These are phyloP conservation scores for Scytalidium sp. DNA, from an alignment of 2,329 filamentous ascomycete species.

Conservation along the genomic window DNA sequence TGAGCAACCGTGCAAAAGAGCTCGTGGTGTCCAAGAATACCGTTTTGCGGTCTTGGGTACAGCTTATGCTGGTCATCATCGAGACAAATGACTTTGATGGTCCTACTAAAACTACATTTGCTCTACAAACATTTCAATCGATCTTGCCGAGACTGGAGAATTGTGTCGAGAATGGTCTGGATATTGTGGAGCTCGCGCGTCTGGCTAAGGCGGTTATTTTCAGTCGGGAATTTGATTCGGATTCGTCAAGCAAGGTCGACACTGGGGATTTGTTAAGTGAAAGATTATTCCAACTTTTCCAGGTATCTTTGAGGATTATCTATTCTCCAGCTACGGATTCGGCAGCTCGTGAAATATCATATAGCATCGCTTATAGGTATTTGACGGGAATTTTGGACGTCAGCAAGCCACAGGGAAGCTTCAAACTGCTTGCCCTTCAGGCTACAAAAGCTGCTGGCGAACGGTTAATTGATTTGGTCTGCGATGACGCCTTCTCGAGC, in stretches of 20 bases:
- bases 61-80: conserved; percentile 79
- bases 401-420: conserved; percentile 45
- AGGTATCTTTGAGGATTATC: conserved; percentile 77
- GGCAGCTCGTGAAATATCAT: conserved; percentile 78
- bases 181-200: conserved; percentile 73
- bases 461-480: conserved; percentile 78
- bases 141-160: conserved; percentile 84
- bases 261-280: conserved; percentile 77
- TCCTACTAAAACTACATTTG: conserved; percentile 69
- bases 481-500: conserved; percentile 88
- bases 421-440: conserved; percentile 53
- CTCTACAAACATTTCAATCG: conserved; percentile 82
- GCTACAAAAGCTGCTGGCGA: conserved; percentile 79
- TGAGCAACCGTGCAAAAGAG: conserved; percentile 60
- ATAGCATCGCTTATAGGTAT: conserved; percentile 88
- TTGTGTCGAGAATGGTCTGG: conserved; percentile 63
- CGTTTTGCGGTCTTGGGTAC: conserved; percentile 79
- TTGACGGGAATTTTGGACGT: conserved; percentile 63
- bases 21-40: conserved; percentile 52
- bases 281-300: conserved; percentile 87
- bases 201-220: conserved; percentile 72
- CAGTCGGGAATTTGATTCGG: conserved; percentile 59
- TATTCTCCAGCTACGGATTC: conserved; percentile 68
- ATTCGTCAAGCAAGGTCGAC: conserved; percentile 37
- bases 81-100: conserved; percentile 78